phyloP scores from a whole-genome alignment of 495 filamentous ascomycete genomes.

The Letharia columbiana region DNA sequence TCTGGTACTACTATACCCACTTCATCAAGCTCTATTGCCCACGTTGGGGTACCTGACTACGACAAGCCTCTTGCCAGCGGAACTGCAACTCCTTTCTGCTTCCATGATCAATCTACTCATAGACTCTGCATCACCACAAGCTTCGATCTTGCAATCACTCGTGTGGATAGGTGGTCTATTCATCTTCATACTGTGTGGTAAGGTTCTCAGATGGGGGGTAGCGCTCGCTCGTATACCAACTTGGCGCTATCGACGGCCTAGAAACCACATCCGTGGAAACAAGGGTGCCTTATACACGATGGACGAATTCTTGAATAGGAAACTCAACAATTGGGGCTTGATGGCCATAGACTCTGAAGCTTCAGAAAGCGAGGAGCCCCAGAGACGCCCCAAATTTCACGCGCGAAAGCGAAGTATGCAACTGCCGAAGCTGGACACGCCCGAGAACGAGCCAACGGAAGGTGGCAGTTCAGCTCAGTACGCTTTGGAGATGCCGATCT shows the following conservation, averaged over 20 bases:
- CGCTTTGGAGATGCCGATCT: not conserved
- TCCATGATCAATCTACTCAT: constrained; percentile 76
- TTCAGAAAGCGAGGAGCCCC: constrained; percentile 39
- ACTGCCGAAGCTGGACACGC: not conserved
- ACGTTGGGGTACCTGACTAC: constrained; percentile 72
- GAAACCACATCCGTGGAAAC: constrained; percentile 14
- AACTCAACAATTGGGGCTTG: constrained; percentile 32
- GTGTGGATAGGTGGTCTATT: constrained; percentile 83
- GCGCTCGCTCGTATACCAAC: constrained; percentile 77
- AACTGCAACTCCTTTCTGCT: constrained; percentile 76
- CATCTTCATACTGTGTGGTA: constrained; percentile 61
- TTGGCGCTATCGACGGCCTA: constrained; percentile 63
- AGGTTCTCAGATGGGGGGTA: constrained; percentile 79
- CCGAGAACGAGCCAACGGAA: not conserved
- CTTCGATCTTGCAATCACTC: constrained; percentile 68
- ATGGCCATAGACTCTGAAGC: constrained; percentile 34
- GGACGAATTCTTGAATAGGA: constrained; percentile 41
- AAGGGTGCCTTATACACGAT: constrained; percentile 45
- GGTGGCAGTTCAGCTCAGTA: not conserved
- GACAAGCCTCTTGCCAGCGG: constrained; percentile 75
- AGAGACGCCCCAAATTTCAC: not conserved
- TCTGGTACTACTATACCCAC: constrained; percentile 64
- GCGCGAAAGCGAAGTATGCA: not conserved
- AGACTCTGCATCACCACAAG: constrained; percentile 73
- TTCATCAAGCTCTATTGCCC: constrained; percentile 73